Percentiles rank a stretch among this genome's conserved stretches.
Conservation (phyloP, 768 basidiomycete species). For the Nidularia pulvinata region DNA sequence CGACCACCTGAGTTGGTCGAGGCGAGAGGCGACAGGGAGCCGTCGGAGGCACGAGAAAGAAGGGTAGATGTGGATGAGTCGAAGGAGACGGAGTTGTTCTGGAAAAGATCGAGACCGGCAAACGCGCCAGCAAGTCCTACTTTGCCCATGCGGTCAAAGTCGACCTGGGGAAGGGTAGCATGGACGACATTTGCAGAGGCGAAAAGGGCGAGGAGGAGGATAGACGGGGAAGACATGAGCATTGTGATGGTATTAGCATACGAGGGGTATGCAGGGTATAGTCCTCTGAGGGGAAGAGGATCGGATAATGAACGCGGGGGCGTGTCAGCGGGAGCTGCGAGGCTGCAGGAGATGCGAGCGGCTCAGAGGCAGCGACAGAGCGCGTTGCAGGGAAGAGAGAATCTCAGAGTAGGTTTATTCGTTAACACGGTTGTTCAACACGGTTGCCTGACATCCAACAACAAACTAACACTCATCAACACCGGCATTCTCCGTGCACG, state of each 20-base stretch:
- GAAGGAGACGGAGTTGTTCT: conserved; percentile 55
- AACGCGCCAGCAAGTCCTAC: conserved; percentile 91
- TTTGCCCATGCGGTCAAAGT: conserved; percentile 79
- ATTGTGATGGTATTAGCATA: conserved; percentile 4
- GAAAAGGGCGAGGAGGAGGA: conserved; percentile 12
- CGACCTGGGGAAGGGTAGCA: conserved; percentile 37
- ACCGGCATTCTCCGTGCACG: too few species aligned
- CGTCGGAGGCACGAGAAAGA: conserved; percentile 62
- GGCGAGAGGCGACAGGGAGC: conserved; percentile 68
- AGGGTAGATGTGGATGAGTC: conserved; percentile 75
- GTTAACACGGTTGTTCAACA: too few species aligned
- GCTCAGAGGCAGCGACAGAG: too few species aligned
- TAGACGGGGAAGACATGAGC: conserved; percentile 19
- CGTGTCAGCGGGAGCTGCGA: too few species aligned
- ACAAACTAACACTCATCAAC: too few species aligned
- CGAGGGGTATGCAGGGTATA: neutral
- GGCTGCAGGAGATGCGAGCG: too few species aligned
- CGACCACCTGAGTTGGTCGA: conserved; percentile 80
- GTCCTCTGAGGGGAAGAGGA: neutral
- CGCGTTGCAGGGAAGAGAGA: too few species aligned
- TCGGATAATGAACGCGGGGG: too few species aligned
- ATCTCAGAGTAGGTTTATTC: too few species aligned
- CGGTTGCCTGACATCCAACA: too few species aligned
- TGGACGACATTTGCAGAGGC: conserved; percentile 22
- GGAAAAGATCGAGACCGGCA: conserved; percentile 80